These are phyloP conservation scores for Nicotiana tomentosiformis DNA, from an alignment of 257 asterid species.

Conservation along the genomic window DNA sequence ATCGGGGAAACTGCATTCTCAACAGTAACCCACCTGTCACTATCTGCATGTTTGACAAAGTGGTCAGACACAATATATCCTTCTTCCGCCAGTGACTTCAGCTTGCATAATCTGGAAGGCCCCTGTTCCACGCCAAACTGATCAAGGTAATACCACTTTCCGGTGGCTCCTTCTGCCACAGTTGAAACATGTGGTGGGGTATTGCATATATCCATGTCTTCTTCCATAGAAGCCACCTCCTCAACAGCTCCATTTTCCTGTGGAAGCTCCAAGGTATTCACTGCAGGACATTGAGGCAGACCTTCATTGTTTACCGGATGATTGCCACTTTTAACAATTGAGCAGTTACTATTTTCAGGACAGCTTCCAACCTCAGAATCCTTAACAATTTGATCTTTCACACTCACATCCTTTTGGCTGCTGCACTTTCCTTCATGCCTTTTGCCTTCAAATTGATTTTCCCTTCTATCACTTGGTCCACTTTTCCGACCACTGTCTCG, in stretches of 20 bases:
- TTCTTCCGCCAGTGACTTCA: constrained; percentile 67
- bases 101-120: constrained; percentile 72
- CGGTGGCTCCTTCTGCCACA: constrained; percentile 48
- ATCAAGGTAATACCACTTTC: constrained; percentile 91
- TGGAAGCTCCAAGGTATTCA: constrained; percentile 33
- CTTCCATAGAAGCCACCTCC: constrained; percentile 92
- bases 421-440: constrained; percentile 56
- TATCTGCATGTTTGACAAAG: constrained; percentile 69
- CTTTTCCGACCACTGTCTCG: constrained; percentile 45
- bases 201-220: constrained; percentile 97
- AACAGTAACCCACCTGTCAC: constrained; percentile 96
- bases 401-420: constrained; percentile 39
- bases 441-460: constrained; percentile 41
- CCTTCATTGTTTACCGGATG: constrained; percentile 28
- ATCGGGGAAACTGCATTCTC: constrained; percentile 91
- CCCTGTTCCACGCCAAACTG: constrained; percentile 76
- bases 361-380: constrained; percentile 48
- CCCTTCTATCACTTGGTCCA: constrained; percentile 52
- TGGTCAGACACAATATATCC: constrained; percentile 92
- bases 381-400: constrained; percentile 42
- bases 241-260: constrained; percentile 55
- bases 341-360: constrained; percentile 28
- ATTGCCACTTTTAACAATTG: constrained; percentile 33
- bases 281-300: constrained; percentile 30
- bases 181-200: constrained; percentile 91